Evolutionary conservation across 2,329 filamentous ascomycete genomes (phyloP), one percentile per base, ranked within the genome.

Genomic region (Beauveria bassiana): DNA sequence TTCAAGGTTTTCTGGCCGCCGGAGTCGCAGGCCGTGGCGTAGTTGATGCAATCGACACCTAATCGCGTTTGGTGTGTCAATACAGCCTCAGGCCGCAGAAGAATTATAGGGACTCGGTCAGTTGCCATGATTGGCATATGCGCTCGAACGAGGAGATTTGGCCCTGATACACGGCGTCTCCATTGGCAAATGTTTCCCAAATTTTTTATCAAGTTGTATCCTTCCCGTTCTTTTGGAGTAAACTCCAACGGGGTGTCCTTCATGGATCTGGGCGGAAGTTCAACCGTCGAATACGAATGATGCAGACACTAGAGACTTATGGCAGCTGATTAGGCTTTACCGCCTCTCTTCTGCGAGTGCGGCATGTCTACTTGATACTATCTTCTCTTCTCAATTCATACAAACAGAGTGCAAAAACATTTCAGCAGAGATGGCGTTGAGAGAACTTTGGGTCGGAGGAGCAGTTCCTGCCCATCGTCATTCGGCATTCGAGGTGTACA

Each of bases 401-500:
- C 0, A 78, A 78, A 63, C 74, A 34, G 68, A 0, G 71, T 71
- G 9, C 68, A 68, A 22, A 81, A 66, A 56, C 80, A 81, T 16
- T 16, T 72, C 0, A 81, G 65, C 0, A 80, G 68, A 4, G 70
- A 34, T 68, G 0, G 72, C 68, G 1, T 65, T 67, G 0, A 79
- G 67, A 1, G 67, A 66, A 59, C 81, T 81, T 59, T 81, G 78
- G 1, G 81, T 76, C 0, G 79, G 79, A 0, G 78, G 81, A 1
- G 78, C 78, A 0, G 77, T 80, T 1, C 81, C 72, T 1, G 74
- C 75, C 78, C 79, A 81, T 8, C 78, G 70, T 1, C 68, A 69
- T 22, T 67, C 62, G 0, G 74, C 68, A 0, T 73, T 61, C 0
- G 81, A 66, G 2, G 68, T 67, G 49, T 71, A 77, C 0, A 76